Conservation (phyloP, 495 filamentous ascomycete genomes). For the Penicillium malachiteum region DNA sequence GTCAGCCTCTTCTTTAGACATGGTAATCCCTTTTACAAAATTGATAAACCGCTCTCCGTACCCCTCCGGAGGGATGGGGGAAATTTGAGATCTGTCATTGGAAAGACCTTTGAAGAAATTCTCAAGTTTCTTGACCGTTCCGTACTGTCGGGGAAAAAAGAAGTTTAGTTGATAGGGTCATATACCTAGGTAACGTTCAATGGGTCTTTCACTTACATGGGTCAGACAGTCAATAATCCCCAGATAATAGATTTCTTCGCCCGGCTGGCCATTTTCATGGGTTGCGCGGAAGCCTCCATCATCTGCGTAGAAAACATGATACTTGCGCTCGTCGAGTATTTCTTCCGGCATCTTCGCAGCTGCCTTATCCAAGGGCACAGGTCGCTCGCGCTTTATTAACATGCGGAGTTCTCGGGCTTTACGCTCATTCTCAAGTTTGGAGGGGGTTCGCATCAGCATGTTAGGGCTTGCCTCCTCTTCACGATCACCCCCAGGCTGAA, state of each 20-base stretch:
- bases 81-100: slow-evolving; percentile 78
- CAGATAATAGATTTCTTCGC: slow-evolving; percentile 94
- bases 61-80: slow-evolving; percentile 83
- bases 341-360: slow-evolving; percentile 87
- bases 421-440: slow-evolving; percentile 86
- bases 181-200: not conserved
- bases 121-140: slow-evolving; percentile 82
- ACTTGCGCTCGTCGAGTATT: slow-evolving; percentile 65
- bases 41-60: slow-evolving; percentile 94
- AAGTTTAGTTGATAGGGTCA: not conserved
- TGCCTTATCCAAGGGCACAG: slow-evolving; percentile 83
- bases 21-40: slow-evolving; percentile 89
- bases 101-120: slow-evolving; percentile 92
- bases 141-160: slow-evolving; percentile 63
- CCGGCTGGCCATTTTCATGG: slow-evolving; percentile 80
- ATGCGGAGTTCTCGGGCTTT: slow-evolving; percentile 91
- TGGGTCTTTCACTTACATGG: slow-evolving; percentile 62
- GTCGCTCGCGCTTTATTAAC: slow-evolving; percentile 88
- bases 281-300: slow-evolving; percentile 94
- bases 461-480: slow-evolving; percentile 57
- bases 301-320: slow-evolving; percentile 81
- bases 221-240: slow-evolving; percentile 98
- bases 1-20: slow-evolving; percentile 78
- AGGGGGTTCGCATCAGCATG: slow-evolving; percentile 84
- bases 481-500: slow-evolving; percentile 78